Percentiles rank a stretch among this genome's conserved stretches.
Conservation (phyloP, 2,329 filamentous ascomycete species). For the Fusarium chlamydosporum region DNA sequence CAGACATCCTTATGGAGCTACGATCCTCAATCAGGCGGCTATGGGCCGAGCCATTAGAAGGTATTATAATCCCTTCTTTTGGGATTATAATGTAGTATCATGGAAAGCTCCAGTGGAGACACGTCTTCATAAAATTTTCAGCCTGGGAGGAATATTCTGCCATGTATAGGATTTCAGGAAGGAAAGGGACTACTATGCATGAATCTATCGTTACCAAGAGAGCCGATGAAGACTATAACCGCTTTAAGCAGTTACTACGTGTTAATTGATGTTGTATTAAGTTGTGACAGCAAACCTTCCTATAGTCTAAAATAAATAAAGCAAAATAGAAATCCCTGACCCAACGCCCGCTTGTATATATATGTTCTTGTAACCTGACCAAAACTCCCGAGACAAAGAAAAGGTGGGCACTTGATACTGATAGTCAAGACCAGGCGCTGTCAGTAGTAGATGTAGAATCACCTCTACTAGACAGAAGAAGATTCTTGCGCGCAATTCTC, state of each 20-base stretch:
- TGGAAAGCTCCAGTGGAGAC: background rate
- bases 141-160: too few relatives aligned
- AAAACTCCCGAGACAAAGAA: background rate
- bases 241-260: background rate
- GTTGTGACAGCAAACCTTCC: background rate
- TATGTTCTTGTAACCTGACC: background rate
- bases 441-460: background rate
- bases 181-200: too few relatives aligned
- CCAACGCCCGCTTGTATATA: background rate
- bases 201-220: background rate
- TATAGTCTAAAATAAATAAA: background rate
- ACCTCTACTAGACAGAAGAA: background rate
- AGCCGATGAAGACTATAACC: background rate
- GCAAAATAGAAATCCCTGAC: background rate
- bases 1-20: background rate
- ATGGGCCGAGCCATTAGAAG: background rate
- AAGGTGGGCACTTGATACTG: background rate
- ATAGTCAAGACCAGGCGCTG: slow-evolving; percentile 1
- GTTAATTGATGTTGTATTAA: background rate
- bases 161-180: too few relatives aligned
- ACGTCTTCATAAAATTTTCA: background rate
- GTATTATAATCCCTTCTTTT: background rate
- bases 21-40: background rate
- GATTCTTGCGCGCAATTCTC: background rate
- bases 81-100: too few relatives aligned